phyloP scores from a whole-genome alignment of 1,284 basidiomycete genomes.

The Tilletia horrida region DNA sequence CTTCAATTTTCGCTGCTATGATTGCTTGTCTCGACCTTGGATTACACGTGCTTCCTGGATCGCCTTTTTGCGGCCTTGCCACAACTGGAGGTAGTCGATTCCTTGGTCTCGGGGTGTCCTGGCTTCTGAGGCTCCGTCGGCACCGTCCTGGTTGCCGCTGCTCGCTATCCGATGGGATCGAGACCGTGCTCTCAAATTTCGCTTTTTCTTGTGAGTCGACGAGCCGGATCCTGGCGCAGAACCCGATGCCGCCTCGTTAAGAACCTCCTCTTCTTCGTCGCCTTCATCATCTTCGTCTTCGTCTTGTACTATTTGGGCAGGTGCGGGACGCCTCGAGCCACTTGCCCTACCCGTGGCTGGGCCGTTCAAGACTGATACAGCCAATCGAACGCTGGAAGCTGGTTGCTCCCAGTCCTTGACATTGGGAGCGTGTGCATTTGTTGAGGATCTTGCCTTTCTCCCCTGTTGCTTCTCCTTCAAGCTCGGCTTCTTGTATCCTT shows the following conservation, averaged over 20 bases:
- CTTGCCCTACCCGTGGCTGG: no score
- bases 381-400: not conserved
- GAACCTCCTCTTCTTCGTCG: not conserved
- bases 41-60: not conserved
- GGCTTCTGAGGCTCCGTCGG: not conserved
- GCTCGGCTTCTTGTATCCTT: conserved; percentile 17
- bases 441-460: not conserved
- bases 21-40: not conserved
- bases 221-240: not conserved
- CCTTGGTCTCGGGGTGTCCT: conserved; percentile 7
- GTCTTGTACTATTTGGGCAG: no score
- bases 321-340: not conserved
- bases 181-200: not conserved
- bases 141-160: not conserved
- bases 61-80: conserved; percentile 7
- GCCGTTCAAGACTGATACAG: not conserved
- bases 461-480: conserved; percentile 15
- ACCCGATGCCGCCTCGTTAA: not conserved
- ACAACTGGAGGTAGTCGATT: conserved; percentile 15
- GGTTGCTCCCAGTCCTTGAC: conserved; percentile 6
- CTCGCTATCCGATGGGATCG: not conserved
- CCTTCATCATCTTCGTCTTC: not conserved
- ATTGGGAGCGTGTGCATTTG: not conserved
- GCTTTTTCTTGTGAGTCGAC: conserved; percentile 15
- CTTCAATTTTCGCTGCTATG: not conserved